These are phyloP conservation scores for Blastobotrys proliferans DNA, from an alignment of 1,139 yeast species.

Conservation along the genomic window DNA sequence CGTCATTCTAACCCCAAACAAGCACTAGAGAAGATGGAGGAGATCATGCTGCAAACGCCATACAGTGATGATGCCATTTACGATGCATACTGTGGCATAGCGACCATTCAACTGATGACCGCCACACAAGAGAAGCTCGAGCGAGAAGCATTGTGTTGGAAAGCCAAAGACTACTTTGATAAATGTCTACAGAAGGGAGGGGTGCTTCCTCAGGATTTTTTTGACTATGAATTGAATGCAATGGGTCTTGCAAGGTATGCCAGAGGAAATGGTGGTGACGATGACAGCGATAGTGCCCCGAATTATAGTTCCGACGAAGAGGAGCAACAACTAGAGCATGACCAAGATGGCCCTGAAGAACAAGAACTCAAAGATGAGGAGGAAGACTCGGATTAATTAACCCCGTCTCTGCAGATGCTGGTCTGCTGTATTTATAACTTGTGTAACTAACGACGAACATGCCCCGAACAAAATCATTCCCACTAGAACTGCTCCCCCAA, in stretches of 20 bases:
- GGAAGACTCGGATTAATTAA: neutral
- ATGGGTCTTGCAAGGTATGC: conserved; percentile 10
- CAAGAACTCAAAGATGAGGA: neutral
- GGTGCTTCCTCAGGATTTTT: conserved; percentile 22
- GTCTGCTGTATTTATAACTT: too few species aligned
- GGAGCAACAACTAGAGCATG: neutral
- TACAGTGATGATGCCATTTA: conserved; percentile 44
- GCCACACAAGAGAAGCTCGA: conserved; percentile 9
- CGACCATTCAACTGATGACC: conserved; percentile 24
- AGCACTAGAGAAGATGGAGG: conserved; percentile 35
- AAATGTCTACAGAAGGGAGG: conserved; percentile 35
- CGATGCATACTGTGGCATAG: conserved; percentile 29
- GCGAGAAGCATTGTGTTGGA: conserved; percentile 10
- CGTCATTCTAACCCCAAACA: conserved; percentile 23
- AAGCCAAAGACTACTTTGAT: conserved; percentile 30
- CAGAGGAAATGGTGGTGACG: conserved; percentile 12
- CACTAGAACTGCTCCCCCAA: too few species aligned
- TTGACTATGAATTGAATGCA: conserved; percentile 18
- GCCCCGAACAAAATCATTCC: too few species aligned
- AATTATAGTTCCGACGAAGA: too few species aligned
- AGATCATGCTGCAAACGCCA: conserved; percentile 44
- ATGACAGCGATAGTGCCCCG: conserved; percentile 7
- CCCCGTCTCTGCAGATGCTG: too few species aligned
- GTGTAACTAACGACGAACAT: too few species aligned
- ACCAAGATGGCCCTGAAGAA: conserved; percentile 3